Conservation (phyloP, 257 asterid genomes). For the Perilla frutescens region DNA sequence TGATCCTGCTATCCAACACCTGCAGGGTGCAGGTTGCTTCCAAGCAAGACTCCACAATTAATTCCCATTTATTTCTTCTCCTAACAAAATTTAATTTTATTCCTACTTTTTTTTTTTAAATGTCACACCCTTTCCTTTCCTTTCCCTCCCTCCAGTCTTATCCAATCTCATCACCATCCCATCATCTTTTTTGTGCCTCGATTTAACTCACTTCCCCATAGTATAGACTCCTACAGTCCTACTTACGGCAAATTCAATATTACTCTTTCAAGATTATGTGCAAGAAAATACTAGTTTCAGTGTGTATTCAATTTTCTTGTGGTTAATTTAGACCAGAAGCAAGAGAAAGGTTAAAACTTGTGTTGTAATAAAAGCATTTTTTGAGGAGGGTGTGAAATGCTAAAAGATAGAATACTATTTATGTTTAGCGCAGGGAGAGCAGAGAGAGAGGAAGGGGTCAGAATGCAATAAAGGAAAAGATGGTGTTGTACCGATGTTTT, state of each 20-base stretch:
- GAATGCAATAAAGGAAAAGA: slow-evolving; percentile 47
- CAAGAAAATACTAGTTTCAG: no score
- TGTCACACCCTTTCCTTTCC: neutral
- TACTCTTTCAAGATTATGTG: no score
- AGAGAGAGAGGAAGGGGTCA: slow-evolving; percentile 36
- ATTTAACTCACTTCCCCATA: slow-evolving; percentile 39
- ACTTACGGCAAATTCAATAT: slow-evolving; percentile 6
- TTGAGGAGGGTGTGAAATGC: neutral
- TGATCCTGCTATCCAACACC: slow-evolving; percentile 29
- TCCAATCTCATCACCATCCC: slow-evolving; percentile 51
- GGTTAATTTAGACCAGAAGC: no score
- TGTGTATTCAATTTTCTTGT: no score
- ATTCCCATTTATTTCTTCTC: slow-evolving; percentile 40
- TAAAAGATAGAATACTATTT: neutral
- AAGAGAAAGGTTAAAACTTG: no score
- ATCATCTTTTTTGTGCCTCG: slow-evolving; percentile 41
- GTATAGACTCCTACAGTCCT: slow-evolving; percentile 24
- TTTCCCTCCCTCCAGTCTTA: neutral
- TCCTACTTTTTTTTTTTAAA: slow-evolving; percentile 32
- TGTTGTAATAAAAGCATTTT: neutral
- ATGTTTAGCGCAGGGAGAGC: neutral
- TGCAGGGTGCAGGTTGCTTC: slow-evolving; percentile 38
- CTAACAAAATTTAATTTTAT: slow-evolving; percentile 46
- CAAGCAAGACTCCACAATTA: slow-evolving; percentile 36
- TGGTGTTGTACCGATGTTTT: slow-evolving; percentile 42